Evolutionary conservation across 23 red algal genomes (phyloP).

Genomic region (Gracilaria vermiculophylla): DNA sequence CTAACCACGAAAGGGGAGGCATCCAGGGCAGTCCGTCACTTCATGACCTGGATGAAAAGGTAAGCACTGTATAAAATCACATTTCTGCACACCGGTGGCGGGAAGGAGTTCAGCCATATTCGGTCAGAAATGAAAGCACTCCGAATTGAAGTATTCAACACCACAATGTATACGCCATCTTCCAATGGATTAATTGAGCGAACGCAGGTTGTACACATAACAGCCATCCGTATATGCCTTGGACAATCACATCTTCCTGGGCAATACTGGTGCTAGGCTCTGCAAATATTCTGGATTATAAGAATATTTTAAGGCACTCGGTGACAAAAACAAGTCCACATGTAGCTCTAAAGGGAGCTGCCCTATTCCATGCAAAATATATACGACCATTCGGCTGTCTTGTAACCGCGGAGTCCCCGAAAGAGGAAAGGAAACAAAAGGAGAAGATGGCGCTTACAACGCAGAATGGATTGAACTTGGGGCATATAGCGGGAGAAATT

Average conservation of each 20-base stretch:
- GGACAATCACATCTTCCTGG: neutral
- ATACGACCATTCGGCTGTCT: slow-evolving; percentile 10
- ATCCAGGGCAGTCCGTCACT: neutral
- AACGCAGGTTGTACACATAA: neutral
- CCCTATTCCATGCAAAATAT: neutral
- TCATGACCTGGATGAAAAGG: neutral
- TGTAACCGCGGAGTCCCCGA: neutral
- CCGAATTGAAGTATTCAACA: neutral
- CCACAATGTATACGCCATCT: slow-evolving; percentile 15
- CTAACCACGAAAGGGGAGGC: slow-evolving; percentile 10
- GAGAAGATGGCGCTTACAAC: neutral
- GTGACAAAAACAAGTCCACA: neutral
- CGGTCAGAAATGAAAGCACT: neutral
- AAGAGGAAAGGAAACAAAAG: neutral
- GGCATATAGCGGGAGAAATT: slow-evolving; percentile 4
- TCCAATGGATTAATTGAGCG: slow-evolving; percentile 21
- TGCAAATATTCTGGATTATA: neutral
- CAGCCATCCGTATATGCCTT: neutral
- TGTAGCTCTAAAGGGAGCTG: neutral
- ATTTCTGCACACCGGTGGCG: slow-evolving; percentile 9
- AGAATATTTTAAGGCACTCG: neutral
- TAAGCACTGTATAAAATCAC: neutral
- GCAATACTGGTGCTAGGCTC: slow-evolving; percentile 14
- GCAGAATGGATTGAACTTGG: neutral
- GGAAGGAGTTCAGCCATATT: slow-evolving; percentile 5